Percentiles rank a stretch among this genome's conserved stretches.
Evolutionary conservation across 2,329 filamentous ascomycete species (phyloP).

Genomic region (Sporothrix mexicana): DNA sequence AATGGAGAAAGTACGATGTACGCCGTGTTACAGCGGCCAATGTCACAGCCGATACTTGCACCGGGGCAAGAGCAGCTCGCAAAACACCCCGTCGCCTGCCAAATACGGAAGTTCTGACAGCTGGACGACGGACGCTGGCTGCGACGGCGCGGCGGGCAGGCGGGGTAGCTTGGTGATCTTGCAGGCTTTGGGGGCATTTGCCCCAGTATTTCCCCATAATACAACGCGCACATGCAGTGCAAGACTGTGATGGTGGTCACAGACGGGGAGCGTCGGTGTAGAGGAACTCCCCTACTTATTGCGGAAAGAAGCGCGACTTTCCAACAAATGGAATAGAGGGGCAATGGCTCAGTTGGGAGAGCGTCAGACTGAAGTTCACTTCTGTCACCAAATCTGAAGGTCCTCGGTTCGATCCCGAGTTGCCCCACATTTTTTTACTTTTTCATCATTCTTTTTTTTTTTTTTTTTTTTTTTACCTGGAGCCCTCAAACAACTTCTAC

Average conservation of each 20-base stretch:
- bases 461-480: neutral
- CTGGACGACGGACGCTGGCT: no score
- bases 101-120: neutral
- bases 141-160: neutral
- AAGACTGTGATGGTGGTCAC: neutral
- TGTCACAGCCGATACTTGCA: conserved; percentile 6
- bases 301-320: neutral
- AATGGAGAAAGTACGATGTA: neutral
- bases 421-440: conserved; percentile 28
- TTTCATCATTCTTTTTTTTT: neutral
- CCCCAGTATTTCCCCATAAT: no score
- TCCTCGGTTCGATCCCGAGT: conserved; percentile 36
- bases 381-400: conserved; percentile 30
- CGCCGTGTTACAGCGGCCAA: neutral
- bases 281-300: neutral
- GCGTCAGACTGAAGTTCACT: conserved; percentile 26
- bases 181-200: neutral
- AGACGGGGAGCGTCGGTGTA: conserved; percentile 9
- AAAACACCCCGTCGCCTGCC: neutral
- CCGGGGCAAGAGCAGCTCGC: neutral
- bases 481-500: no score
- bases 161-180: neutral
- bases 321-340: conserved; percentile 7
- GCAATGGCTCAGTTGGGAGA: conserved; percentile 36
- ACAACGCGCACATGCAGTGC: neutral